Percentiles rank a stretch among this genome's conserved stretches.
Conservation (phyloP, 1,284 basidiomycete species). For the Cryptococcus amylolentus region DNA sequence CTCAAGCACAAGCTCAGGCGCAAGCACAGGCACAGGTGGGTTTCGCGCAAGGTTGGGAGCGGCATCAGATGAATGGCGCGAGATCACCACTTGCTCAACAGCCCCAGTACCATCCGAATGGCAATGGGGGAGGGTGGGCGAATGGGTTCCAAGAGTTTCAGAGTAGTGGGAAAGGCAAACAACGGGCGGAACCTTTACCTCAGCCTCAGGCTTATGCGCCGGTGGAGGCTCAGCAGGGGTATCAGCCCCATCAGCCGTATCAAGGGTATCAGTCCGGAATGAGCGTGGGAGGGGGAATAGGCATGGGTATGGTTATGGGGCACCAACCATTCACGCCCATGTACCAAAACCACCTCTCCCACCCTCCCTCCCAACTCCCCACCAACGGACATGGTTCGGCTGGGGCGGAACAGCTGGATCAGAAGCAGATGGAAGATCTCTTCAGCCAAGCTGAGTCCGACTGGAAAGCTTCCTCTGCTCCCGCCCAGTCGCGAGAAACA, state of each 20-base stretch:
- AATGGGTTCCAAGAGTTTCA: neutral
- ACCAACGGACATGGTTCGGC: neutral
- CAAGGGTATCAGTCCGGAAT: neutral
- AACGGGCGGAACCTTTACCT: neutral
- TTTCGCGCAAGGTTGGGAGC: conserved; percentile 16
- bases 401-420: neutral
- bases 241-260: neutral
- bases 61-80: neutral
- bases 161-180: neutral
- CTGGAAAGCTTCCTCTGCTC: conserved; percentile 58
- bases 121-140: conserved; percentile 17
- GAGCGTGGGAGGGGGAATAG: neutral
- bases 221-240: neutral
- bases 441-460: conserved; percentile 59
- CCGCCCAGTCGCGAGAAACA: no score
- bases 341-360: conserved; percentile 14
- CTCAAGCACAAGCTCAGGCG: neutral
- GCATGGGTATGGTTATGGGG: neutral
- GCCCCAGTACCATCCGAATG: conserved; percentile 4
- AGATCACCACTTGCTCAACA: conserved; percentile 7
- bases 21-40: neutral
- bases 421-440: conserved; percentile 15
- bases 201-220: neutral
- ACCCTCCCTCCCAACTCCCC: conserved; percentile 1
- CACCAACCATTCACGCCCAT: conserved; percentile 15